Conservation (phyloP, 2,329 filamentous ascomycete species). For the Cytospora piceae region DNA sequence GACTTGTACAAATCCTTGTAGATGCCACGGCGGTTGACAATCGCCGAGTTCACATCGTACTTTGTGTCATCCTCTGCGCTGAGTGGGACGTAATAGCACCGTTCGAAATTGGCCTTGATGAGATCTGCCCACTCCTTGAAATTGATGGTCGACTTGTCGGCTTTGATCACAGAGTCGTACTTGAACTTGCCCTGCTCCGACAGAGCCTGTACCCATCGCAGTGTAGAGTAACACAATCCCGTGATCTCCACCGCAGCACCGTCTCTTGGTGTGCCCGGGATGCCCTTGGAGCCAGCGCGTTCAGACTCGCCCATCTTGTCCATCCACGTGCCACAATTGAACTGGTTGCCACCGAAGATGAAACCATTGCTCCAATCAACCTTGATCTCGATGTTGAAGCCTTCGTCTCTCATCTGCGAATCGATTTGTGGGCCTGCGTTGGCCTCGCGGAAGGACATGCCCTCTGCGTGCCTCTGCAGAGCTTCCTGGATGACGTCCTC, state of each 20-base stretch:
- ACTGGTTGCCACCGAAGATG: conserved; percentile 91
- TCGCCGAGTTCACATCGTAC: conserved; percentile 77
- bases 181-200: conserved; percentile 70
- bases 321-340: conserved; percentile 99
- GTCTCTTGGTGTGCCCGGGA: conserved; percentile 95
- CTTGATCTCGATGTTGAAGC: conserved; percentile 88
- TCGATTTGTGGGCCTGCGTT: conserved; percentile 90
- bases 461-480: conserved; percentile 86
- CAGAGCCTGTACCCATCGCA: conserved; percentile 77
- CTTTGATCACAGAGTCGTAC: conserved; percentile 71
- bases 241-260: conserved; percentile 95
- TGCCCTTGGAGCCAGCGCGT: conserved; percentile 86
- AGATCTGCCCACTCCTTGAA: conserved; percentile 79
- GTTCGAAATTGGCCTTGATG: conserved; percentile 86
- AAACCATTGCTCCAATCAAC: conserved; percentile 92
- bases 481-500: conserved; percentile 92
- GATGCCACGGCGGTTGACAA: conserved; percentile 90
- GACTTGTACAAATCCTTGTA: conserved; percentile 97
- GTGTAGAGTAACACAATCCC: conserved; percentile 86
- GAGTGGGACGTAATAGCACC: conserved; percentile 83
- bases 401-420: conserved; percentile 87
- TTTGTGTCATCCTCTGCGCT: conserved; percentile 69
- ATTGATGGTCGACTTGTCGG: conserved; percentile 63
- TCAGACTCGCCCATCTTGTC: conserved; percentile 99
- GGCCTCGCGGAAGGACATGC: conserved; percentile 90